Evolutionary conservation across 495 filamentous ascomycete species (phyloP), one percentile per base, ranked within the genome.

Genomic region (Pyrenula massariospora): DNA sequence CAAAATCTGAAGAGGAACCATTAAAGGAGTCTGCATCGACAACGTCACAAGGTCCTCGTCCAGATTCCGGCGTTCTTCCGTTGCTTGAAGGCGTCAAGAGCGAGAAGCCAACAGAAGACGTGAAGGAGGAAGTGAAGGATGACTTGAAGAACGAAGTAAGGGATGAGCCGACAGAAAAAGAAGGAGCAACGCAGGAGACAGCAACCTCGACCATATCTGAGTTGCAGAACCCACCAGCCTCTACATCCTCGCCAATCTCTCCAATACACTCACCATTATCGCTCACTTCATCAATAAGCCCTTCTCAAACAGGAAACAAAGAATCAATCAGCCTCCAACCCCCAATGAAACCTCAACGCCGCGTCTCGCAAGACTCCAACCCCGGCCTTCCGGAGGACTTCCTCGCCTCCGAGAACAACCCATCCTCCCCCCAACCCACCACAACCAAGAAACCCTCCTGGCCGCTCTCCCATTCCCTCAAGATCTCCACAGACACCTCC

Each of bases 401-500:
- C 10, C 23, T 52, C 21, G 23, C 24, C 19, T 10, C 53, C 47
- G n/a, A 36, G 12, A 22, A 50, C 50, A 24, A 57, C 19, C 42
- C 15, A 10, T 21, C 31, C 22, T n/a, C n/a, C 54, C 25, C 0
- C 31, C 19, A 25, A 15, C 12, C 22, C 60, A 52, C 22, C 21
- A 36, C 49, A 55, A 59, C 49, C 57, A 54, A 48, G 2, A 12
- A 12, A 12, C 22, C 19, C 0, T 20, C 25, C n/a, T 31, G 24
- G n/a, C 53, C 53, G 22, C 22, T 31, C 3, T 2, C 15, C 19
- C 24, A 36, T 23, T n/a, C n/a, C 54, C 25, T 0, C 31, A 22
- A 25, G 19, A n/a, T 24, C 60, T 54, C 22, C 21, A 36, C 49
- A 55, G 59, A 50, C 57, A 54, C 25, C 58, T 50, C n/a, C 31